Evolutionary conservation across 805 yeast species (phyloP), one percentile per base, ranked within the genome.

Genomic region (Candida mattraensis): DNA sequence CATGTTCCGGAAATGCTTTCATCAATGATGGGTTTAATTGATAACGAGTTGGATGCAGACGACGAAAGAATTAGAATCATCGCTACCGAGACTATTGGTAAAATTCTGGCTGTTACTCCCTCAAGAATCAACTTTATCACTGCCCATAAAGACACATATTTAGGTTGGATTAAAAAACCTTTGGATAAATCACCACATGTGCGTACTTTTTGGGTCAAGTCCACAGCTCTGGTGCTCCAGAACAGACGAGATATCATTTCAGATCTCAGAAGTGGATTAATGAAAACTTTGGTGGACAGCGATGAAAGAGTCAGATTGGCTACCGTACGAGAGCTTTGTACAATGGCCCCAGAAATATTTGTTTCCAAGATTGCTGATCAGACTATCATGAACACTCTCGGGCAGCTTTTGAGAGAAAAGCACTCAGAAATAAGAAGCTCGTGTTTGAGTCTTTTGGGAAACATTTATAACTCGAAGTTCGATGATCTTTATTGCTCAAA

Each of bases 11-110:
- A 83, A 30, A 62, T 85, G 14, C 65, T 86, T 8, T 70, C 75
- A 3, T 76, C 93, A 1, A 83, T 84, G 0, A 76, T 85, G 69
- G 93, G 95, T 0, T 72, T 86, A 33, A 64, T 88, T 4, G 86
- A 85, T 46, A 87, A 85, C 50, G 95, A 88, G 47, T 62, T 88
- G 26, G 78, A 77, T 39, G 87, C 95, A 0, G 85, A 82, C 26
- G 74, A 79, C 45, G 78, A 75, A 19, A 58, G 66, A 11, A 67
- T 84, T 13, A 70, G 96, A 44, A 54, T 70, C 0, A 58, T 83
- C 35, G 88, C 95, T 0, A 83, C 94, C 0, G 74, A 74, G 28
- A 75, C 93, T 0, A 72, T 89, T 2, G 91, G 95, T 0, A 60
- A 70, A 25, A 76, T 89, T 54, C 56, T 87, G 1, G 61, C 76